A percentile compares a stretch with the other conserved stretches of the same genome.
These are phyloP conservation scores for Globisporangium mamillatum DNA, from an alignment of 352 stramenopile genomes.

Conservation along the genomic window DNA sequence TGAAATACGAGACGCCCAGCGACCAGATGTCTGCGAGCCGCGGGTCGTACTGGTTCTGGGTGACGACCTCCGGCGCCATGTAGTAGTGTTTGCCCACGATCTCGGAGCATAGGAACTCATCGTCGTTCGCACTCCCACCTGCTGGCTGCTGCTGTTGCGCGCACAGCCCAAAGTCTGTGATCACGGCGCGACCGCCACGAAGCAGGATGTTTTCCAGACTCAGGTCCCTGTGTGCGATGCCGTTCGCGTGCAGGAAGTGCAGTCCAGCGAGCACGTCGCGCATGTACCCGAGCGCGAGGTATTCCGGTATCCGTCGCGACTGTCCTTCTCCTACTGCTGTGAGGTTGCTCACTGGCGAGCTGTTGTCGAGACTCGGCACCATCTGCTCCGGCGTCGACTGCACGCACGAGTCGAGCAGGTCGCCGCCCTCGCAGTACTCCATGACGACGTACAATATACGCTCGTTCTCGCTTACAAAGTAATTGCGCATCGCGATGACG, in stretches of 20 bases:
- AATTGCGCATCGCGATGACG: slow-evolving; percentile 64
- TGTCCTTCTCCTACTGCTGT: slow-evolving; percentile 12
- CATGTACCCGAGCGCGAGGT: slow-evolving; percentile 51
- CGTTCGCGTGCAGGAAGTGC: slow-evolving; percentile 58
- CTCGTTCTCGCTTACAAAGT: slow-evolving; percentile 52
- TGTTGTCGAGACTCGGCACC: slow-evolving; percentile 11
- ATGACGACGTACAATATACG: slow-evolving; percentile 63
- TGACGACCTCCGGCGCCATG: slow-evolving; percentile 95
- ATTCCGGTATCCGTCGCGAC: slow-evolving; percentile 35
- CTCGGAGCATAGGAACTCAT: slow-evolving; percentile 52
- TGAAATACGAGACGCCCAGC: slow-evolving; percentile 92
- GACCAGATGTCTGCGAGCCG: slow-evolving; percentile 93
- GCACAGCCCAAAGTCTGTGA: slow-evolving; percentile 72
- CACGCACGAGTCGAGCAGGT: slow-evolving; percentile 65
- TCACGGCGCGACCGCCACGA: slow-evolving; percentile 46
- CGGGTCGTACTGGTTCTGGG: slow-evolving; percentile 86
- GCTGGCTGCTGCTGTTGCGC: slow-evolving; percentile 44
- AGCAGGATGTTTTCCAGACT: slow-evolving; percentile 98
- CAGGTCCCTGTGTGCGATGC: slow-evolving; percentile 92
- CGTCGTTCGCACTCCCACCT: slow-evolving; percentile 20
- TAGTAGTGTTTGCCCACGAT: slow-evolving; percentile 94
- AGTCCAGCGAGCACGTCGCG: slow-evolving; percentile 67
- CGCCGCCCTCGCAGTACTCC: slow-evolving; percentile 75
- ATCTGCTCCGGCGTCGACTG: not conserved
- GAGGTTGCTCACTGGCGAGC: not conserved